These are phyloP conservation scores for Eimeria tenella DNA, from an alignment of 169 alveolate genomes.

Conservation along the genomic window DNA sequence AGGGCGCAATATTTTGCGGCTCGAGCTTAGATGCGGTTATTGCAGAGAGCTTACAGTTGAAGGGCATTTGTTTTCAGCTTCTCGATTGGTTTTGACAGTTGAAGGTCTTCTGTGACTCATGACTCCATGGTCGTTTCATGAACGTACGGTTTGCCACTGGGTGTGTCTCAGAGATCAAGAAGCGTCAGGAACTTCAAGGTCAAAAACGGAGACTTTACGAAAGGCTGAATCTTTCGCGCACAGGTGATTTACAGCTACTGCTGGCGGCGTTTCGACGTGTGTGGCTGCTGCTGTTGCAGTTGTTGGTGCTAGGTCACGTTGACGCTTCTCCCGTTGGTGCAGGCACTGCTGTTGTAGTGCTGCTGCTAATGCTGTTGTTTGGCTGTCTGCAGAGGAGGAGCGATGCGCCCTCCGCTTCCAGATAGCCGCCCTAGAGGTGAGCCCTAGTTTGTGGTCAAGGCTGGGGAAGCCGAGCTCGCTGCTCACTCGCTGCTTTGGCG, in stretches of 20 bases:
- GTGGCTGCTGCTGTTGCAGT: conserved; percentile 21
- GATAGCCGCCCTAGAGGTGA: conserved; percentile 71
- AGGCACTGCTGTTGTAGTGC: neutral
- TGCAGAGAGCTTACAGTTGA: too few relatives aligned
- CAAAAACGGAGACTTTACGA: conserved; percentile 70
- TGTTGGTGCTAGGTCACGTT: neutral
- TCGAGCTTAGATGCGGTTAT: too few relatives aligned
- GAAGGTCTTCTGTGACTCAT: too few relatives aligned
- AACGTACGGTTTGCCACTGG: neutral
- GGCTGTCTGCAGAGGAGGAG: conserved; percentile 47
- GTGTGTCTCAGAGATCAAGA: conserved; percentile 24
- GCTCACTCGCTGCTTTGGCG: neutral
- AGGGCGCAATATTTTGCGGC: neutral
- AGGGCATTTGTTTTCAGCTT: too few relatives aligned
- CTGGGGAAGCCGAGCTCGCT: too few relatives aligned
- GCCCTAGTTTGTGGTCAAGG: too few relatives aligned
- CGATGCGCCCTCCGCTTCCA: conserved; percentile 75
- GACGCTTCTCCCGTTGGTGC: neutral
- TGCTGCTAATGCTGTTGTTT: neutral
- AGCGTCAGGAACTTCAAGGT: conserved; percentile 66
- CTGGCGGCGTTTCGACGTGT: neutral
- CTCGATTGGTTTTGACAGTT: too few relatives aligned
- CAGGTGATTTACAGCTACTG: conserved; percentile 42
- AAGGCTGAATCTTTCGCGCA: conserved; percentile 68
- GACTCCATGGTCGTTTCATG: too few relatives aligned